These are phyloP conservation scores for Fistulifera pelliculosa DNA, from an alignment of 108 stramenopile species.

Conservation along the genomic window DNA sequence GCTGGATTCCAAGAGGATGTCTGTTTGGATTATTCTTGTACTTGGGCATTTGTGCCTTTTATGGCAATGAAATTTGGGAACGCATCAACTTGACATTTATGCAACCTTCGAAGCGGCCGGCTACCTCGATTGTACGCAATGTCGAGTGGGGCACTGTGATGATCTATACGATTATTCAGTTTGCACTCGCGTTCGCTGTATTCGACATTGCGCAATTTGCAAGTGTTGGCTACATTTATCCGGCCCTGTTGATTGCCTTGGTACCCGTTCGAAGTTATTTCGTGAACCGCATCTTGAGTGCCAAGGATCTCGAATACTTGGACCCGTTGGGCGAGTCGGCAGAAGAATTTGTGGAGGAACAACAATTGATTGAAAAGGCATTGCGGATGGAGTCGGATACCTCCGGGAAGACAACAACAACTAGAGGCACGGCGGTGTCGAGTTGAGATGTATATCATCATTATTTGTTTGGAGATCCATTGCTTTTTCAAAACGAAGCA, in stretches of 20 bases:
- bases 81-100: slow-evolving; percentile 46
- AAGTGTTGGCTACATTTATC: slow-evolving; percentile 21
- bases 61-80: slow-evolving; percentile 83
- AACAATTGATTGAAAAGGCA: slow-evolving; percentile 1
- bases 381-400: no score
- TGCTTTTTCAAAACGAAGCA: no score
- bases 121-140: slow-evolving; percentile 38
- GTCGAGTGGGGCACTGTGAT: slow-evolving; percentile 36
- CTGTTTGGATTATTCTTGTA: slow-evolving; percentile 83
- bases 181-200: slow-evolving; percentile 31
- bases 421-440: no score
- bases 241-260: slow-evolving; percentile 25
- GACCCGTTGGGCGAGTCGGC: slow-evolving; percentile 32
- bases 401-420: no score
- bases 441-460: no score
- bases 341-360: slow-evolving; percentile 24
- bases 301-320: slow-evolving; percentile 25
- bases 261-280: slow-evolving; percentile 37
- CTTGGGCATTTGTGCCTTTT: slow-evolving; percentile 67
- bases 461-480: no score
- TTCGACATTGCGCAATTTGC: slow-evolving; percentile 33
- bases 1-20: slow-evolving; percentile 35
- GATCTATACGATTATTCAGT: slow-evolving; percentile 69
- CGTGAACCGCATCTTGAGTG: slow-evolving; percentile 16
- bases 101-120: slow-evolving; percentile 43